Conservation (phyloP, 1,284 basidiomycete genomes). For the Moesziomyces aphidis region DNA sequence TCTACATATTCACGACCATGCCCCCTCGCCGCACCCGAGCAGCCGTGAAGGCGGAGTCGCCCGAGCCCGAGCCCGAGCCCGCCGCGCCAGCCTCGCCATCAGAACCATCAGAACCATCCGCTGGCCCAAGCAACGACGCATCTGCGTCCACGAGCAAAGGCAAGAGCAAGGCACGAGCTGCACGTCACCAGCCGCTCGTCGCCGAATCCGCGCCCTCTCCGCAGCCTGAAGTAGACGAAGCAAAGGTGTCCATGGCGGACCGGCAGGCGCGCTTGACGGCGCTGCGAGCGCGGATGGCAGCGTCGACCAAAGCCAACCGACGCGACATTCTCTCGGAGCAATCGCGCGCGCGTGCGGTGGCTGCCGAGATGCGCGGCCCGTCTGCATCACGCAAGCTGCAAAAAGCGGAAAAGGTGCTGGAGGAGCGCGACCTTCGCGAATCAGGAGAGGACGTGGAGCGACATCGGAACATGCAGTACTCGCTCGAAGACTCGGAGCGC, state of each 20-base stretch:
- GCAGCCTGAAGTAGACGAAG: neutral
- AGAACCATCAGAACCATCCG: neutral
- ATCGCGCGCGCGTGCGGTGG: conserved; percentile 32
- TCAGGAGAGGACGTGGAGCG: conserved; percentile 79
- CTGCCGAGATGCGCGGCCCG: conserved; percentile 24
- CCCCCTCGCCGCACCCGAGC: conserved; percentile 31
- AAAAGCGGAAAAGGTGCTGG: conserved; percentile 84
- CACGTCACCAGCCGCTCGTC: conserved; percentile 22
- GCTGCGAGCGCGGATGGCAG: conserved; percentile 40
- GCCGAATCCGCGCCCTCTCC: conserved; percentile 7
- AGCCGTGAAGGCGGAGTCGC: conserved; percentile 13
- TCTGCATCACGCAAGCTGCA: conserved; percentile 50
- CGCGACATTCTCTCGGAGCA: conserved; percentile 52
- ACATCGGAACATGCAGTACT: conserved; percentile 91
- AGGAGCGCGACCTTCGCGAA: conserved; percentile 88
- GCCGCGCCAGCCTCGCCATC: neutral
- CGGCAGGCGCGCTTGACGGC: conserved; percentile 28
- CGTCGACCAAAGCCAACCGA: conserved; percentile 59
- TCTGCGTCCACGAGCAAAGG: conserved; percentile 10
- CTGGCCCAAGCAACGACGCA: neutral
- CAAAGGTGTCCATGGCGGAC: conserved; percentile 24
- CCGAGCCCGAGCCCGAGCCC: neutral
- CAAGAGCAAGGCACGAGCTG: conserved; percentile 28
- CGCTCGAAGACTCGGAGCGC: conserved; percentile 90
- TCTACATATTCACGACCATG: conserved; percentile 9